phyloP scores from a whole-genome alignment of 1,139 yeast genomes.

The Yamadazyma membranifaciens region DNA sequence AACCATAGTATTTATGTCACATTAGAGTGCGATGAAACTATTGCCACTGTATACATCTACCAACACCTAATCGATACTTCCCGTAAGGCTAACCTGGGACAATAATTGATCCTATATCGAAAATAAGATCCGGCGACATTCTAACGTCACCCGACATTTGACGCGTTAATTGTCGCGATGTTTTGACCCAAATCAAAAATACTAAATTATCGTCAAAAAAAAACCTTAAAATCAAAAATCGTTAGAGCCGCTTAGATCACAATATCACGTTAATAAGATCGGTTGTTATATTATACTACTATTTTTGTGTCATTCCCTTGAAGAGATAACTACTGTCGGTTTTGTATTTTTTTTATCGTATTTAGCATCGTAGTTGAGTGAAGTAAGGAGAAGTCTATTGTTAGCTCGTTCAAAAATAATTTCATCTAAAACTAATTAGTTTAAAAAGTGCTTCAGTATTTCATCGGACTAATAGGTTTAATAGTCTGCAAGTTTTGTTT shows the following conservation, averaged over 20 bases:
- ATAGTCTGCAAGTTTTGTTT: not conserved
- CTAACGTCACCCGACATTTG: not conserved
- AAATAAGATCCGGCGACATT: not conserved
- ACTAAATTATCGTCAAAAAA: constrained; percentile 2
- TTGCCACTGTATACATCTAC: too few species aligned
- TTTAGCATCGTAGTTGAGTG: not conserved
- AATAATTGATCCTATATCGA: too few species aligned
- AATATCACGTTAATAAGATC: not conserved
- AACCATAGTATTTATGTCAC: too few species aligned
- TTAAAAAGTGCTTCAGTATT: not conserved
- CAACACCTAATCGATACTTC: too few species aligned
- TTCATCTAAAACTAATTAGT: not conserved
- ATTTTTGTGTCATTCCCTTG: not conserved
- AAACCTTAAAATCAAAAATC: not conserved
- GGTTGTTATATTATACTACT: not conserved
- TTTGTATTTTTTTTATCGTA: too few species aligned
- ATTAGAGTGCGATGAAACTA: too few species aligned
- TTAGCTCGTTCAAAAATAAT: not conserved
- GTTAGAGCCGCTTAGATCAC: not conserved
- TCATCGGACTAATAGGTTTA: too few species aligned
- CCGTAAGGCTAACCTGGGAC: too few species aligned
- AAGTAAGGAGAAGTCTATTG: constrained; percentile 1
- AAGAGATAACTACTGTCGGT: too few species aligned
- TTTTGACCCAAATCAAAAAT: not conserved
- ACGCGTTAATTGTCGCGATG: constrained; percentile 2